Base-by-base conservation (phyloP, 371 early-diverging fungal genomes). In the Actinomortierella wolfii region DNA sequence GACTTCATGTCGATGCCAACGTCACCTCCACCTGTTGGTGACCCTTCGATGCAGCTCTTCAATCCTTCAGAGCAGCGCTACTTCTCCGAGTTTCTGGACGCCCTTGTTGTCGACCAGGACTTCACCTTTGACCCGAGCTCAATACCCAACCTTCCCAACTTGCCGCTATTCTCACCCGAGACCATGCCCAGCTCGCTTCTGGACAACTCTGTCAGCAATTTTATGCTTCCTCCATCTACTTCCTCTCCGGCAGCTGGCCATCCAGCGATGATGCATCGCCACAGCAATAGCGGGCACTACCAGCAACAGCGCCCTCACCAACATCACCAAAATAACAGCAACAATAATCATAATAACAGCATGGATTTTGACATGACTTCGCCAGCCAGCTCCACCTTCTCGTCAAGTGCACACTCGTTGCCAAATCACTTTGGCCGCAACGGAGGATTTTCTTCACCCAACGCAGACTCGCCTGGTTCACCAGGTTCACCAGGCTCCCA, bases 311-410 rank as follows among this genome's bases (percentile, higher is more conserved):
- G 11, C 34, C 34, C 11, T 11, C 34, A 34, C 34, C 34, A 4
- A 34, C 34, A 6, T 34, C 34, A 34, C 34, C 34, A 34, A 34
- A 4, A 34, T 34, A 4, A 34, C 34, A 4, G 11, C 34, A 4
- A 34, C 34, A 4, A 34, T 34, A 34, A 34, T 34, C 4, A 34
- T 11, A 4, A 34, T 4, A 34, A 34, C 34, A 34, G 34, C 24
- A 71, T 71, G 71, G 71, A 71, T 18, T 71, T 71, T 42, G 71
- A 71, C 54, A 54, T 70, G 65, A 58, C 66, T 23, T 71, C 71
- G 51, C 71, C 71, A 18, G 65, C 71, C 14, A 62, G 63, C 20
- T 64, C 64, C 28, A 56, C 70, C 2, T 60, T 64, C 23, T 69
- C 59, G 34, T 48, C 56, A 29, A 47, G 56, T 18, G 29, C 59